Percentiles rank a stretch among this genome's conserved stretches.
phyloP scores from a whole-genome alignment of 768 basidiomycete genomes.

The Tylopilus balloui region DNA sequence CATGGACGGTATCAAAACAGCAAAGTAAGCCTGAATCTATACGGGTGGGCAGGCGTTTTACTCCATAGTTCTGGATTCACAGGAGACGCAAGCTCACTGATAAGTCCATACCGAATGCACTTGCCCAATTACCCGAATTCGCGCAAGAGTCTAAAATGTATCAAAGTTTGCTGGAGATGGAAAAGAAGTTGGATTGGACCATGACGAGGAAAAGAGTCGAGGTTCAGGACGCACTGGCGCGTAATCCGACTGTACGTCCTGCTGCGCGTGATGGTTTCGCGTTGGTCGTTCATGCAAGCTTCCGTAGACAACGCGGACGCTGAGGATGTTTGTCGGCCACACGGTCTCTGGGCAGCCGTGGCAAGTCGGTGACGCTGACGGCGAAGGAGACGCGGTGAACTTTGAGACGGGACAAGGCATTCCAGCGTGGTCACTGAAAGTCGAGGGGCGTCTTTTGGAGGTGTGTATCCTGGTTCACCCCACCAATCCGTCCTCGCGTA shows the following conservation, averaged over 20 bases:
- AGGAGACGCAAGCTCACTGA: conserved; percentile 80
- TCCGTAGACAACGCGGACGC: conserved; percentile 70
- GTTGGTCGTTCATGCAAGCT: conserved; percentile 1
- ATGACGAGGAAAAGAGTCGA: conserved; percentile 87
- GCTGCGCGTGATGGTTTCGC: background rate
- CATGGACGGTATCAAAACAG: conserved; percentile 32
- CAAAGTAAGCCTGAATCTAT: conserved; percentile 27
- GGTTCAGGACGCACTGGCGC: conserved; percentile 81
- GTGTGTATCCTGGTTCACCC: conserved; percentile 36
- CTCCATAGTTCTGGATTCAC: background rate
- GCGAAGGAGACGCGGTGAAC: conserved; percentile 38
- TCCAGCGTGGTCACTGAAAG: conserved; percentile 81
- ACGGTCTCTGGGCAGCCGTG: conserved; percentile 81
- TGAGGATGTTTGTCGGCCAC: conserved; percentile 86
- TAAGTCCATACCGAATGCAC: conserved; percentile 71
- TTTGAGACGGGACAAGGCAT: conserved; percentile 86
- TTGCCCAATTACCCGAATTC: conserved; percentile 71
- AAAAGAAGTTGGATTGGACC: conserved; percentile 92
- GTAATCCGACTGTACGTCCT: conserved; percentile 53
- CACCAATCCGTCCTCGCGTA: background rate
- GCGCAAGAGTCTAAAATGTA: conserved; percentile 84
- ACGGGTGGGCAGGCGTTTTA: background rate
- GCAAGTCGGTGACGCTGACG: conserved; percentile 53
- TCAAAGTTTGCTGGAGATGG: conserved; percentile 80
- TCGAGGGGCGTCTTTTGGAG: conserved; percentile 86